A percentile compares a stretch with the other conserved stretches of the same genome.
phyloP scores from a whole-genome alignment of 2,329 filamentous ascomycete genomes.

The Scleromitrula shiraiana region DNA sequence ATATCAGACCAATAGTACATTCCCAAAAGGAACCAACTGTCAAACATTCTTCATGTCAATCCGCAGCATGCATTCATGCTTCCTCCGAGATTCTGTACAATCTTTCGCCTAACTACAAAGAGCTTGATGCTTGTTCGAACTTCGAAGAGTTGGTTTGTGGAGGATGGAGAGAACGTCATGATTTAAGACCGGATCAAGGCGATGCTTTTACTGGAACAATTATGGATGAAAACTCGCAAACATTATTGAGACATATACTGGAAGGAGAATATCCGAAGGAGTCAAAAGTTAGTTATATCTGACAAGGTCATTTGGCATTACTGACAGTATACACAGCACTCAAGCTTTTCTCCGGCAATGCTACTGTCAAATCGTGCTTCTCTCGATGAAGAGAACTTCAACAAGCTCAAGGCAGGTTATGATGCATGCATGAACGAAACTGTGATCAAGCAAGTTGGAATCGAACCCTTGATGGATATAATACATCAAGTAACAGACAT shows the following conservation, averaged over 20 bases:
- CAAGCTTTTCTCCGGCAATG: constrained; percentile 39
- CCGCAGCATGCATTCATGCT: constrained; percentile 55
- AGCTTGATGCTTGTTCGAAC: constrained; percentile 59
- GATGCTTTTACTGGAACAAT: constrained; percentile 51
- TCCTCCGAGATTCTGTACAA: constrained; percentile 55
- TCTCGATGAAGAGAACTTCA: constrained; percentile 54
- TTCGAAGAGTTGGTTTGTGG: constrained; percentile 63
- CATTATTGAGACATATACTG: constrained; percentile 53
- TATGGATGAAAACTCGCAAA: constrained; percentile 53
- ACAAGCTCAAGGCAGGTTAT: constrained; percentile 57
- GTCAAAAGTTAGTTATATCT: constrained; percentile 29
- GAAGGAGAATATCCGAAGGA: constrained; percentile 46
- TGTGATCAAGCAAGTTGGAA: constrained; percentile 45
- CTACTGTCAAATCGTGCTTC: constrained; percentile 33
- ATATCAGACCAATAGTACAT: constrained; percentile 9
- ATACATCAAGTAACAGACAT: constrained; percentile 43
- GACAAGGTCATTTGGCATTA: background rate
- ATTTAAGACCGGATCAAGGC: constrained; percentile 56
- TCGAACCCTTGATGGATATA: constrained; percentile 47
- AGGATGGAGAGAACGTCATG: constrained; percentile 56
- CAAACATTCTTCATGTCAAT: constrained; percentile 38
- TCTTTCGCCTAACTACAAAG: constrained; percentile 51
- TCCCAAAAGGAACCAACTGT: constrained; percentile 9
- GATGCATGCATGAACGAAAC: constrained; percentile 58
- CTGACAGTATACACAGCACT: constrained; percentile 33